Evolutionary conservation across 768 basidiomycete genomes (phyloP), one percentile per base, ranked within the genome.

Genomic region (Boletus coccyginus): DNA sequence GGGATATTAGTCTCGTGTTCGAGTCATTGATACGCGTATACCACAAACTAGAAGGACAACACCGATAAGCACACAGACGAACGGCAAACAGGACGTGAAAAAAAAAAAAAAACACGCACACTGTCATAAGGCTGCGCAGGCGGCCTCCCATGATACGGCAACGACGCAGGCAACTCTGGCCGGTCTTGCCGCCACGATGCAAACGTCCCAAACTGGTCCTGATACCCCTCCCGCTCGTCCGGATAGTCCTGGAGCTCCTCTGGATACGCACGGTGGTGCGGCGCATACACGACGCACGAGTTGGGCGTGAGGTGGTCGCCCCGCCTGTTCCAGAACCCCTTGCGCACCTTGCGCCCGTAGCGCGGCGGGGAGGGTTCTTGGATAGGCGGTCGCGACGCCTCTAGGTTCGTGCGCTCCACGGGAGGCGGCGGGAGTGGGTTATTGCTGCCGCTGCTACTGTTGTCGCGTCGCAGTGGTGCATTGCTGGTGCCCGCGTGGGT

Each of bases 311-410:
- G 77, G 61, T 88, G 82, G 66, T 91, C 89, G 0, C 89, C 89
- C 2, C 88, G 82, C n/a, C 78, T 66, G 60, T 91, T 91, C 89
- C 89, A 91, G 61, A 74, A 83, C 2, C 88, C 89, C 35, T 71
- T 70, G 19, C 87, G 84, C 10, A 75, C 50, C 55, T 76, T 73
- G 57, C 57, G 64, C 33, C 70, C 50, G 52, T 70, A 67, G 21
- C 53, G 54, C 17, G 68, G 57, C 13, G 73, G 74, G 44, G 70
- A 65, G 9, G 68, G 62, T 36, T 66, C 68, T 44, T 73, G 72
- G 0, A 41, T 50, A 0, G 68, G 71, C 21, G 66, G 64, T 8
- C 66, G 58, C 5, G 73, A 66, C 10, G 60, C 59, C n/a, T 70
- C 71, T 0, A 46, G 49, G 38, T 24, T 54, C 0, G 62, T 38